Evolutionary conservation across 2,329 filamentous ascomycete genomes (phyloP), one percentile per base, ranked within the genome.

Genomic region (Stenocarpella maydis): DNA sequence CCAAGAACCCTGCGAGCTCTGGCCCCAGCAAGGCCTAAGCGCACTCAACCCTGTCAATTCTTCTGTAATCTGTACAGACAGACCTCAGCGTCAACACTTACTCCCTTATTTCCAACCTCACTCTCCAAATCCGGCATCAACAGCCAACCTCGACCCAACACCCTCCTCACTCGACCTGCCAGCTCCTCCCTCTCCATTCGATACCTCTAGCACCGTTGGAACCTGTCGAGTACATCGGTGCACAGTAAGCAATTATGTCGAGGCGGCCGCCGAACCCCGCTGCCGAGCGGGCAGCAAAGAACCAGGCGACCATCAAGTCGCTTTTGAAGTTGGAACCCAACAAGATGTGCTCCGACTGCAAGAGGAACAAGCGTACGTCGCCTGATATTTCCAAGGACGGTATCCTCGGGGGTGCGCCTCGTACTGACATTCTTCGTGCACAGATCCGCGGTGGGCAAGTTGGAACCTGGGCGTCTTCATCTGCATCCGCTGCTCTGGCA

Each of bases 401-500:
- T 28, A 7, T 28, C 2, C 26, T 12, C 26, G 9, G 19, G 21
- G 7, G 8, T 1, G 15, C 4, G 5, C 21, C 8, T n/a, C 9
- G 43, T 12, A 47, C 63, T 66, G 52, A 67, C 52, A 54, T 14
- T 14, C 10, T 49, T n/a, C n/a, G 65, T 31, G 52, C 47, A 49
- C 78, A 97, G 94, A 98, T 84, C 96, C 96, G 71, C 89, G 96
- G 92, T 99, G 96, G 96, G 96, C 96, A 39, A 98, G 94, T 78
- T 99, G 96, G 96, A 99, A 99, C 80, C 83, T 99, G 67, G 96
- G 96, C 76, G 90, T 99, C 78, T 99, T 99, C 79, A 86, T 99
- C 77, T 99, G 96, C 85, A 99, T 99, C 80, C 92, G 95, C 79
- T 99, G 96, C 83, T 99, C 96, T 21, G 97, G 97, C 77, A 97